These are phyloP conservation scores for Aspergillus homomorphus DNA, from an alignment of 495 filamentous ascomycete species.

Conservation along the genomic window DNA sequence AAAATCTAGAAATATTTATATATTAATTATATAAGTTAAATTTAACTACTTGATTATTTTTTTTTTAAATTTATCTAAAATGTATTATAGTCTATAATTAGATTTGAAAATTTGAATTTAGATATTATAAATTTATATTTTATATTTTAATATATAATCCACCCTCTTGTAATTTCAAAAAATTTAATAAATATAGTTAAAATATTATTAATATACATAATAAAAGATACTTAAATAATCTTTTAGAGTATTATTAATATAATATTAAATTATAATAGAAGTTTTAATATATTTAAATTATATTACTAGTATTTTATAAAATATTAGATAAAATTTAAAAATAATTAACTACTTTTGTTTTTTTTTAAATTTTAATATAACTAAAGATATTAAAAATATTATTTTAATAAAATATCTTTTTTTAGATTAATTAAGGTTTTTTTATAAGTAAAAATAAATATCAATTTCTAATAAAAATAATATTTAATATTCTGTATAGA, in stretches of 20 bases:
- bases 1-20: background rate
- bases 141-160: constrained; percentile 1
- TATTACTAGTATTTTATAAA: background rate
- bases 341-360: background rate
- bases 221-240: background rate
- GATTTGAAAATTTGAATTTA: background rate
- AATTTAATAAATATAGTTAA: background rate
- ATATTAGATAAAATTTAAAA: background rate
- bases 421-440: constrained; percentile 4
- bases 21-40: constrained; percentile 2
- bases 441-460: constrained; percentile 1
- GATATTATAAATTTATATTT: constrained; percentile 4
- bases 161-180: background rate
- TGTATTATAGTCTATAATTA: background rate
- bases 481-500: too few species aligned
- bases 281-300: background rate
- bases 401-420: constrained; percentile 4
- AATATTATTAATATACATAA: background rate
- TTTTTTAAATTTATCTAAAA: background rate
- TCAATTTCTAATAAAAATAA: background rate
- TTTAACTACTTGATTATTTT: background rate
- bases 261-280: constrained; percentile 4
- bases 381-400: background rate
- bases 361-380: constrained; percentile 5
- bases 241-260: constrained; percentile 6